Conservation (phyloP, 2,329 filamentous ascomycete genomes). For the Beauveria sp. region DNA sequence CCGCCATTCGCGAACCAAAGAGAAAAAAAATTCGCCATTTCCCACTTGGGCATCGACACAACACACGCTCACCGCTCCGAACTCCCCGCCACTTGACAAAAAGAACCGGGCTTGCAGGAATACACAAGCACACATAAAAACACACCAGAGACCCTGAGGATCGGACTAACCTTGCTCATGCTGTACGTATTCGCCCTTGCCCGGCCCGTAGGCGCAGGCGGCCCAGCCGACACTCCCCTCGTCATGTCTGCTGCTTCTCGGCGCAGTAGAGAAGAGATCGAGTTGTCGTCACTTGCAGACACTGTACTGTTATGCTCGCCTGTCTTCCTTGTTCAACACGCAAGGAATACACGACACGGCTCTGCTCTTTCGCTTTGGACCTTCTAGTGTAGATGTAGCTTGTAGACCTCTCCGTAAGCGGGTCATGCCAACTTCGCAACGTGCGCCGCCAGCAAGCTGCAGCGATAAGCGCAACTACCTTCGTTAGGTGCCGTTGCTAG, state of each 20-base stretch:
- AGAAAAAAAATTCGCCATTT: neutral
- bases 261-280: neutral
- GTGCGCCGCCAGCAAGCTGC: neutral
- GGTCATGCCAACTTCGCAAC: neutral
- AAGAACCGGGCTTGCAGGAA: neutral
- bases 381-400: neutral
- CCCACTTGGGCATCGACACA: slow-evolving; percentile 3
- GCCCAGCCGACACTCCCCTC: slow-evolving; percentile 29
- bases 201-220: slow-evolving; percentile 24
- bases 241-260: slow-evolving; percentile 15
- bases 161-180: slow-evolving; percentile 30
- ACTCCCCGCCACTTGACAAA: neutral
- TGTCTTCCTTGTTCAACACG: neutral
- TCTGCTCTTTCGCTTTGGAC: neutral
- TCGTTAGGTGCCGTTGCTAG: neutral
- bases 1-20: neutral
- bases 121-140: slow-evolving; percentile 1
- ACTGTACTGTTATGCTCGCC: too few species aligned
- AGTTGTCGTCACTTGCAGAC: neutral
- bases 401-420: slow-evolving; percentile 1
- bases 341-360: neutral
- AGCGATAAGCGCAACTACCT: neutral
- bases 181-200: slow-evolving; percentile 32
- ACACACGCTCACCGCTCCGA: neutral
- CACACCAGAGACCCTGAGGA: neutral